Conservation (phyloP, 768 basidiomycete genomes). For the Coprinopsis cinerea region DNA sequence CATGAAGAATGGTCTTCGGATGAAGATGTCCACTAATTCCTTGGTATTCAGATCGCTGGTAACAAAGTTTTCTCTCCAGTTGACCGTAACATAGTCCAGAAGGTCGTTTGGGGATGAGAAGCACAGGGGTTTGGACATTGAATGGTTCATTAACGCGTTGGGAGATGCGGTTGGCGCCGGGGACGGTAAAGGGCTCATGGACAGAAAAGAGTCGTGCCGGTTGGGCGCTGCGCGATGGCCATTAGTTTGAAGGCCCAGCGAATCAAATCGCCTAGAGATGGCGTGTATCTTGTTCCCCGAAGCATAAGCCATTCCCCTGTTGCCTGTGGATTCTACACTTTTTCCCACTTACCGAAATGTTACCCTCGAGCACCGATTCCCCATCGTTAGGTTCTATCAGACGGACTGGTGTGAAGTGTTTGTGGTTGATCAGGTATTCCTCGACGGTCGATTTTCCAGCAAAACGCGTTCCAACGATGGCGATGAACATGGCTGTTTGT, state of each 20-base stretch:
- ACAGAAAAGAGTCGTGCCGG: conserved; percentile 36
- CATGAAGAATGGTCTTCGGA: conserved; percentile 87
- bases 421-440: conserved; percentile 50
- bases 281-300: no score
- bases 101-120: conserved; percentile 49
- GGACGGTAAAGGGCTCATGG: conserved; percentile 29
- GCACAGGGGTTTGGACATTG: conserved; percentile 18
- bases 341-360: conserved; percentile 14
- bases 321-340: not conserved
- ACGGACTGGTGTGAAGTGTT: conserved; percentile 51
- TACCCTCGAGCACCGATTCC: conserved; percentile 14
- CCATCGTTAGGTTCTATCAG: conserved; percentile 24
- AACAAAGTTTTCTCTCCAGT: conserved; percentile 80
- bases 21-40: conserved; percentile 58
- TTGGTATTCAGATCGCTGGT: conserved; percentile 63
- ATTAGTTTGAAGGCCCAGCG: not conserved
- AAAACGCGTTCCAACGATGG: conserved; percentile 56
- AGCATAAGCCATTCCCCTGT: not conserved
- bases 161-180: conserved; percentile 18
- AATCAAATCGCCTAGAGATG: conserved; percentile 8
- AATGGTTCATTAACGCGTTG: conserved; percentile 1
- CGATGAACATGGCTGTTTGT: conserved; percentile 51
- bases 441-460: conserved; percentile 59
- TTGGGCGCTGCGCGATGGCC: not conserved
- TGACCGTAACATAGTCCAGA: conserved; percentile 68